Conservation (phyloP, 352 stramenopile genomes). For the Phytophthora pisi region DNA sequence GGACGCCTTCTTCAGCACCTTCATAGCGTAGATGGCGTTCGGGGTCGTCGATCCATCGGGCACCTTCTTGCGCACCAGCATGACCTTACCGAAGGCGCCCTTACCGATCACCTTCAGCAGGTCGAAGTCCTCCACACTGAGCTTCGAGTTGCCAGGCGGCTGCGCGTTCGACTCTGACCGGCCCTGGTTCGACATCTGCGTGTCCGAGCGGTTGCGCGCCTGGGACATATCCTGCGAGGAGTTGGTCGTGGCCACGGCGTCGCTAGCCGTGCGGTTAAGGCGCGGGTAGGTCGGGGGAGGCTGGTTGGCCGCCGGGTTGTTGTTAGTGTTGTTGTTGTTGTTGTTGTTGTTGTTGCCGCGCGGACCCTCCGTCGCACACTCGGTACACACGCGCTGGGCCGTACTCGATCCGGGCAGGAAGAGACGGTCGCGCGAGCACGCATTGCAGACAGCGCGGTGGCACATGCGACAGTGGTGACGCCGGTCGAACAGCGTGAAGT, state of each 20-base stretch:
- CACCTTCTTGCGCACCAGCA: constrained; percentile 94
- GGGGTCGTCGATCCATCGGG: constrained; percentile 64
- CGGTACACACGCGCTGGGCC: constrained; percentile 87
- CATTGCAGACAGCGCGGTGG: constrained; percentile 87
- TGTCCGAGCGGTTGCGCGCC: constrained; percentile 65
- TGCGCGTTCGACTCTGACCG: constrained; percentile 56
- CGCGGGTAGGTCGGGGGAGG: constrained; percentile 43
- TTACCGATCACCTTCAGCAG: constrained; percentile 96
- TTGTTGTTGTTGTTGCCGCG: constrained; percentile 30
- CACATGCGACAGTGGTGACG: constrained; percentile 91
- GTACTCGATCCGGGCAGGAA: constrained; percentile 86
- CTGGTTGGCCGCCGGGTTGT: constrained; percentile 34
- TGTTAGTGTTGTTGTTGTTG: neutral
- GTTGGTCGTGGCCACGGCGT: constrained; percentile 51
- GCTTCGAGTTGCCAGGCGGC: constrained; percentile 54
- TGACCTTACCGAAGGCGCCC: constrained; percentile 96
- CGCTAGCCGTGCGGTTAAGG: constrained; percentile 63
- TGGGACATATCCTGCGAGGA: constrained; percentile 37
- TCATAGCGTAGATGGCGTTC: constrained; percentile 93
- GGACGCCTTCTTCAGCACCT: constrained; percentile 92
- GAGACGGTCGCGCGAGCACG: constrained; percentile 83
- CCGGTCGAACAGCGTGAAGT: constrained; percentile 90
- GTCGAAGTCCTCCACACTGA: constrained; percentile 94
- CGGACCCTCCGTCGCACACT: constrained; percentile 85
- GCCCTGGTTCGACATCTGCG: constrained; percentile 74